phyloP scores from a whole-genome alignment of 2,329 filamentous ascomycete genomes.

The Myrmaecium sp. region DNA sequence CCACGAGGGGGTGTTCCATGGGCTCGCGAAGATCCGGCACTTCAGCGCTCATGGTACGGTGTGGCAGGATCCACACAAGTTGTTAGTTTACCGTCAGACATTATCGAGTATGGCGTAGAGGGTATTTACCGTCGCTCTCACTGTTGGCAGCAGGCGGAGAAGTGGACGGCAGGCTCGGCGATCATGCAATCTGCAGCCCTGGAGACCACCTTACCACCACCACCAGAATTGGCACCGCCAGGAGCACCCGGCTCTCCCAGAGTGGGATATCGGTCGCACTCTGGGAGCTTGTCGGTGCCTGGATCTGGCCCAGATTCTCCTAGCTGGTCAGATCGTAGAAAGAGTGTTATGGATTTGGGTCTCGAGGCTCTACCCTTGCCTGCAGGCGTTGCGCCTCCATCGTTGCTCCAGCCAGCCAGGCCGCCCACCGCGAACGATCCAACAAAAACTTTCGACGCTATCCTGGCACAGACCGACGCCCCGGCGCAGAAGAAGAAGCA shows the following conservation, averaged over 20 bases:
- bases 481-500: constrained; percentile 10
- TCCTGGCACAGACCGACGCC: constrained; percentile 17
- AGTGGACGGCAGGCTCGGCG: constrained; percentile 36
- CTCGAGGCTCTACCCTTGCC: constrained; percentile 30
- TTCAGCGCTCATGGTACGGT: constrained; percentile 54
- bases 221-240: constrained; percentile 2
- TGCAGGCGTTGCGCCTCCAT: constrained; percentile 21
- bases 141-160: constrained; percentile 48
- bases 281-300: too few species aligned
- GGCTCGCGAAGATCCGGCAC: constrained; percentile 42
- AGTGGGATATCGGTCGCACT: too few species aligned
- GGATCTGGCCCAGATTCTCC: too few species aligned
- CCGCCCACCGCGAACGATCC: constrained; percentile 16
- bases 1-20: constrained; percentile 58
- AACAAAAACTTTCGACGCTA: constrained; percentile 32
- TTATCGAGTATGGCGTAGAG: constrained; percentile 50
- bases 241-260: constrained; percentile 2
- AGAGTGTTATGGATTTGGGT: constrained; percentile 28
- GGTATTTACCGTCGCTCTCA: constrained; percentile 52
- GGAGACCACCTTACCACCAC: constrained; percentile 13
- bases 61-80: constrained; percentile 49
- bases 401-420: constrained; percentile 12
- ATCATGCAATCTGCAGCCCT: constrained; percentile 17
- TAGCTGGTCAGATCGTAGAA: too few species aligned
- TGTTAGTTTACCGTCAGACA: constrained; percentile 44